These are phyloP conservation scores for Fomitopsis betulina DNA, from an alignment of 1,284 basidiomycete genomes.

Conservation along the genomic window DNA sequence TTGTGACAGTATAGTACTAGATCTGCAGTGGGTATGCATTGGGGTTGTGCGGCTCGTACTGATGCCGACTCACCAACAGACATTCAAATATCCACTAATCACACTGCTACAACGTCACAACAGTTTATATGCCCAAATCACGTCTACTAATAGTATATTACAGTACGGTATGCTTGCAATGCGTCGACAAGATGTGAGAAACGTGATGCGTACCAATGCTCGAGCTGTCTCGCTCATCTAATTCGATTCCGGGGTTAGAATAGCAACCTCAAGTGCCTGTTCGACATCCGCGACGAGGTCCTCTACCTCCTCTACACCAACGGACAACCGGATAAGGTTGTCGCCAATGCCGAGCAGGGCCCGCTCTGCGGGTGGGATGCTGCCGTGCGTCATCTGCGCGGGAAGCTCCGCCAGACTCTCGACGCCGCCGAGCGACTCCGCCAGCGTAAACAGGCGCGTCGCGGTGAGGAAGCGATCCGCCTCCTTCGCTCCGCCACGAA, in stretches of 20 bases:
- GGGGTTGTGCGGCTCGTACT: no score
- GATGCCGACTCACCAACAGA: no score
- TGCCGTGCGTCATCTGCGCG: constrained; percentile 81
- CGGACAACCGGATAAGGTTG: constrained; percentile 78
- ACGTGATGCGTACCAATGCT: no score
- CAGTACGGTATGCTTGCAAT: neutral
- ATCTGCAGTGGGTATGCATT: no score
- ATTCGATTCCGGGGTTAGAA: constrained; percentile 1
- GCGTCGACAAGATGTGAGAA: neutral
- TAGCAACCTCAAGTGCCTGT: constrained; percentile 57
- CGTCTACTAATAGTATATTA: no score
- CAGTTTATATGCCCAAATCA: no score
- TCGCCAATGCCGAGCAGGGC: constrained; percentile 74
- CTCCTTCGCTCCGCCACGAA: constrained; percentile 49
- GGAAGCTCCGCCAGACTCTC: constrained; percentile 88
- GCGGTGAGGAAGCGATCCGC: constrained; percentile 71
- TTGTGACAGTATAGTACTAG: no score
- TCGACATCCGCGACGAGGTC: constrained; percentile 70
- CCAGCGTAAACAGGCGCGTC: constrained; percentile 76
- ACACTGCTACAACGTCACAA: no score
- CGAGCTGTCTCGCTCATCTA: neutral
- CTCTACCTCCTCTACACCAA: constrained; percentile 85
- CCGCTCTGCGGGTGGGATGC: constrained; percentile 71
- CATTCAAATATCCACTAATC: no score
- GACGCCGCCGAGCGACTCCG: constrained; percentile 89